Evolutionary conservation across 2,329 filamentous ascomycete species (phyloP).

Genomic region (Purpureocillium lavendulum): DNA sequence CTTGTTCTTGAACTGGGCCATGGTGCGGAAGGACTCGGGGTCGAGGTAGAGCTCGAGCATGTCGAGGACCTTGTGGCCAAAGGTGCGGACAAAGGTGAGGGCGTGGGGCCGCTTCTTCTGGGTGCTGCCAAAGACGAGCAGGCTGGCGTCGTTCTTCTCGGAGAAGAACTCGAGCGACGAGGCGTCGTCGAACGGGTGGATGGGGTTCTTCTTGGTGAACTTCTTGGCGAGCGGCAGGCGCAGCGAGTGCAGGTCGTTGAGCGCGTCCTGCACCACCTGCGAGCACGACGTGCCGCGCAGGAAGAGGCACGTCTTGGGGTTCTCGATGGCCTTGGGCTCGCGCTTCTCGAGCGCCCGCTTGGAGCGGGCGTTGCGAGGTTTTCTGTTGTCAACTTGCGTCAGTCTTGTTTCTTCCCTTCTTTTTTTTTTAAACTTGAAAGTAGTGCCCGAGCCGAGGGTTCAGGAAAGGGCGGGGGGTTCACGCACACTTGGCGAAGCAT

Average conservation of each 20-base stretch:
- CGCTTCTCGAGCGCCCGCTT: conserved; percentile 92
- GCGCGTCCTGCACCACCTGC: conserved; percentile 70
- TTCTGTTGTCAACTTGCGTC: conserved; percentile 27
- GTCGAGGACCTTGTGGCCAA: conserved; percentile 81
- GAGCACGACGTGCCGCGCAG: conserved; percentile 82
- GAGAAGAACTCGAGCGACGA: conserved; percentile 89
- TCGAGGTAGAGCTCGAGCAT: conserved; percentile 90
- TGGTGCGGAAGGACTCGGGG: conserved; percentile 58
- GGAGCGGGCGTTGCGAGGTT: conserved; percentile 69
- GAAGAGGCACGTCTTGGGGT: conserved; percentile 83
- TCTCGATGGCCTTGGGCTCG: conserved; percentile 81
- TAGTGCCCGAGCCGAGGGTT: too few relatives aligned
- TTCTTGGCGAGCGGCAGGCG: conserved; percentile 80
- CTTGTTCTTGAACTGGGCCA: conserved; percentile 68
- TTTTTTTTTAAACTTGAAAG: too few relatives aligned
- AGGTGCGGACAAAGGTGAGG: conserved; percentile 74
- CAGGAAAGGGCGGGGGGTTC: background rate
- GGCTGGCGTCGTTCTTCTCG: conserved; percentile 86
- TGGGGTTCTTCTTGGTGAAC: conserved; percentile 94
- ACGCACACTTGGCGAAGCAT: conserved; percentile 44
- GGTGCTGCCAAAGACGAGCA: conserved; percentile 76
- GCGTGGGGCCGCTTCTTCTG: conserved; percentile 95
- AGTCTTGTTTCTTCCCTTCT: too few relatives aligned
- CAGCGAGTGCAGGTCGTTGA: conserved; percentile 77
- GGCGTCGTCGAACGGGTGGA: conserved; percentile 89